Base-by-base conservation (phyloP, 495 filamentous ascomycete genomes). In the Pyrenula massariospora region DNA sequence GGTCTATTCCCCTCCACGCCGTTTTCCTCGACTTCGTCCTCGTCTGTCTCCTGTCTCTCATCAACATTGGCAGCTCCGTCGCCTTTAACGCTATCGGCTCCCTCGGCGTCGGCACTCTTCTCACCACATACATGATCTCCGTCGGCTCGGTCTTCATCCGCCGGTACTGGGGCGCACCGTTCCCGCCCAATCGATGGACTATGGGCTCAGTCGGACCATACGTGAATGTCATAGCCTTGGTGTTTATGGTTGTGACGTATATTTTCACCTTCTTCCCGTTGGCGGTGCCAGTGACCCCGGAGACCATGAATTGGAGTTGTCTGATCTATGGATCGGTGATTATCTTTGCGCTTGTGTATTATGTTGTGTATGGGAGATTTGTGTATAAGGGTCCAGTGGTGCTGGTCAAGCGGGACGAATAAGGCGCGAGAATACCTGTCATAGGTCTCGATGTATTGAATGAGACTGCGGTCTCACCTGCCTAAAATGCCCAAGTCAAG, bases 1-100 rank as follows among this genome's bases (percentile, higher is more conserved):
- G 70, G 65, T 42, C 31, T 15, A 75, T 80, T 36, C 78, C 79
- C 1, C 60, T 81, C 24, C 80, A 77, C 58, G 71, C 79, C 5
- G 70, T 81, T 53, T 64, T 71, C 54, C 67, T 77, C 21, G 73
- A 73, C 2, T 56, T 80, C 25, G 55, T 68, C 49, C 65, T 67
- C 48, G 70, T 67, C 54, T 65, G 66, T 54, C 62, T 64, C 2
- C 54, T 70, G 10, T 66, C 67, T 5, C 69, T 74, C 0, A 70
- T 77, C 62, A 73, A 73, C 52, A 72, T 71, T 56, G 75, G 75
- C 8, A 73, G 65, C 42, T 54, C 62, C 8, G 63, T 67, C 0
- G 75, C 75, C 0, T 76, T 77, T 63, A 74, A 77, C 55, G 70
- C 69, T 1, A 66, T 78, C n/a, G 70, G 71, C 53, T 75, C 73